These are phyloP conservation scores for Phytopythium cucurbitacearum DNA, from an alignment of 352 stramenopile species.

Conservation along the genomic window DNA sequence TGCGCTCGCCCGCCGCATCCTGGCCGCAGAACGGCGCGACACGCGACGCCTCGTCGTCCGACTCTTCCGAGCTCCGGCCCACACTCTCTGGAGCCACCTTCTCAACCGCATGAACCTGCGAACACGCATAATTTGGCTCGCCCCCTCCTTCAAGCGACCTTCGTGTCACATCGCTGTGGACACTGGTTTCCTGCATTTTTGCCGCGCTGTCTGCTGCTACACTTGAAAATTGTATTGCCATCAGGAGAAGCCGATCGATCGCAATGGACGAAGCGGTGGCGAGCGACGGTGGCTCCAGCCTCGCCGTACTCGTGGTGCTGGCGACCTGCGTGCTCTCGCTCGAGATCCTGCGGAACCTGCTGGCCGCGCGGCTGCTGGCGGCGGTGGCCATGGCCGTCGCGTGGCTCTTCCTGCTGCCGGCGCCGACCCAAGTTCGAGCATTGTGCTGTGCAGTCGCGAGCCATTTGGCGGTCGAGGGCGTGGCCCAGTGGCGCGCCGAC, in stretches of 20 bases:
- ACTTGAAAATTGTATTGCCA: slow-evolving; percentile 8
- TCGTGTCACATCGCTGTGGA: neutral
- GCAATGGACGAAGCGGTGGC: slow-evolving; percentile 1
- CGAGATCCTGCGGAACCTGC: slow-evolving; percentile 52
- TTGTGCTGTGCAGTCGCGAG: slow-evolving; percentile 37
- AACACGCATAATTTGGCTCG: neutral
- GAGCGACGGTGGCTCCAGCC: slow-evolving; percentile 7
- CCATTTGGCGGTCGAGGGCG: slow-evolving; percentile 31
- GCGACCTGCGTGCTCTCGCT: slow-evolving; percentile 44
- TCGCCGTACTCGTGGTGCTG: slow-evolving; percentile 47
- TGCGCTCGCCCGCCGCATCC: no score
- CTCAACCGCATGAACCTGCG: neutral
- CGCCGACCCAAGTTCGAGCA: slow-evolving; percentile 37
- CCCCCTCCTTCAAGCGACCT: neutral
- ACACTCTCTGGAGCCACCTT: neutral
- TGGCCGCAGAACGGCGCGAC: no score
- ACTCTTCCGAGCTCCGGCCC: neutral
- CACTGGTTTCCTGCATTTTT: neutral
- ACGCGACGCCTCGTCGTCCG: no score
- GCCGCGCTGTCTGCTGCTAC: neutral
- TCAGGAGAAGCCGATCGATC: slow-evolving; percentile 6
- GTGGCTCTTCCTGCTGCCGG: slow-evolving; percentile 28
- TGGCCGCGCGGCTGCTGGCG: slow-evolving; percentile 36
- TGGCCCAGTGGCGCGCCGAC: slow-evolving; percentile 25
- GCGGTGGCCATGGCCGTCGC: slow-evolving; percentile 28